Percentiles rank a stretch among this genome's conserved stretches.
phyloP scores from a whole-genome alignment of 164 flowering plant species.

The Berberis thunbergii region DNA sequence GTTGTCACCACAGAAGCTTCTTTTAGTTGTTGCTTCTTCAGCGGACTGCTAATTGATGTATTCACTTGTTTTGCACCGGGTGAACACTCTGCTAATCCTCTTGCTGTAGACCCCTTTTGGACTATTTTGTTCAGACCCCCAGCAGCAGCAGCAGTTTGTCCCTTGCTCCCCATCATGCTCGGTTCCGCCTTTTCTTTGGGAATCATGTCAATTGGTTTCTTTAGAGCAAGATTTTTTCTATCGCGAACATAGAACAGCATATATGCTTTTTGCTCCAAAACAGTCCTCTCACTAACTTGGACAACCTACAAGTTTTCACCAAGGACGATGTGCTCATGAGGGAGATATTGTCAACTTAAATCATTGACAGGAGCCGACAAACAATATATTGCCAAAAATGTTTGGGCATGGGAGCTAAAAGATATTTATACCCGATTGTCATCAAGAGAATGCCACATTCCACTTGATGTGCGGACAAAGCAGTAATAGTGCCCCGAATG shows the following conservation, averaged over 20 bases:
- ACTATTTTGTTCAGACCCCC: conserved; percentile 12
- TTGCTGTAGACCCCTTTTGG: conserved; percentile 21
- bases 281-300: conserved; percentile 63
- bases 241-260: conserved; percentile 92
- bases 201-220: conserved; percentile 28
- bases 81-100: conserved; percentile 12
- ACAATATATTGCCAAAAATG: not conserved
- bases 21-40: conserved; percentile 10
- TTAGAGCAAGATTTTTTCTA: conserved; percentile 29
- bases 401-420: not conserved
- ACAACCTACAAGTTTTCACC: conserved; percentile 41
- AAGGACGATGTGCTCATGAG: not conserved
- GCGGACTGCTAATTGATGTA: conserved; percentile 4
- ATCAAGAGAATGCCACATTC: conserved; percentile 89
- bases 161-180: conserved; percentile 18
- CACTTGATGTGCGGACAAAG: conserved; percentile 88
- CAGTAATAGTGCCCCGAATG: conserved; percentile 87
- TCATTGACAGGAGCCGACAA: not conserved
- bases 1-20: conserved; percentile 14
- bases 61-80: conserved; percentile 8
- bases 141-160: conserved; percentile 8
- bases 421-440: conserved; percentile 61
- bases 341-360: not conserved
- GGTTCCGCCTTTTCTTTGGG: conserved; percentile 28
- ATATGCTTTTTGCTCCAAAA: conserved; percentile 91